phyloP scores from a whole-genome alignment of 2,329 filamentous ascomycete genomes.

The Aspergillus amoenus region DNA sequence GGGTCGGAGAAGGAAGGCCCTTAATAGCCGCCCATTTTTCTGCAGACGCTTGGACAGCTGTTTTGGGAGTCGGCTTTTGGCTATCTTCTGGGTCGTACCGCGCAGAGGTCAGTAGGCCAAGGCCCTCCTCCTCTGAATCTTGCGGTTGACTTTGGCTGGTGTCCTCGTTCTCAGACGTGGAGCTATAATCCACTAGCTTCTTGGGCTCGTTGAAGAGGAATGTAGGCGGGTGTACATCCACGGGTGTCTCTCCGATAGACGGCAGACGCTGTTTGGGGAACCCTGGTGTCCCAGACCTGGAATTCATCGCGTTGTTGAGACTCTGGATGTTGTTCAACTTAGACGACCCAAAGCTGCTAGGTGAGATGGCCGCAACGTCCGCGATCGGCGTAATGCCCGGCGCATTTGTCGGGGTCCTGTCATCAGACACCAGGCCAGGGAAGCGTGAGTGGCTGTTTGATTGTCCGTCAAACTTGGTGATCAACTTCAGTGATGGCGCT shows the following conservation, averaged over 20 bases:
- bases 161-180: slow-evolving; percentile 46
- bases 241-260: slow-evolving; percentile 71
- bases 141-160: slow-evolving; percentile 24
- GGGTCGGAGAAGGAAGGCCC: slow-evolving; percentile 67
- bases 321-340: slow-evolving; percentile 60
- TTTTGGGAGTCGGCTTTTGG: slow-evolving; percentile 52
- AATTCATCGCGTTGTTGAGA: slow-evolving; percentile 69
- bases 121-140: slow-evolving; percentile 29
- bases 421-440: slow-evolving; percentile 54
- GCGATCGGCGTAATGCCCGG: slow-evolving; percentile 86
- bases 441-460: slow-evolving; percentile 60
- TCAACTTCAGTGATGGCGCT: slow-evolving; percentile 81
- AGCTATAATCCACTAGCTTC: slow-evolving; percentile 48
- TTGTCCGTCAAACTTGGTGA: slow-evolving; percentile 73
- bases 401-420: slow-evolving; percentile 70
- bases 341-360: slow-evolving; percentile 62
- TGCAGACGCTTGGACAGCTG: slow-evolving; percentile 67
- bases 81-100: slow-evolving; percentile 45
- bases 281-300: slow-evolving; percentile 60
- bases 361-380: slow-evolving; percentile 69
- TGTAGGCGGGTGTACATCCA: slow-evolving; percentile 48
- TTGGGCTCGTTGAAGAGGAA: slow-evolving; percentile 43
- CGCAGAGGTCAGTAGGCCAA: slow-evolving; percentile 44
- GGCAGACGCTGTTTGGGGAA: slow-evolving; percentile 67
- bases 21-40: slow-evolving; percentile 57